Evolutionary conservation across 148 eudicot genomes (phyloP).

Genomic region (Rhododendron vialii): DNA sequence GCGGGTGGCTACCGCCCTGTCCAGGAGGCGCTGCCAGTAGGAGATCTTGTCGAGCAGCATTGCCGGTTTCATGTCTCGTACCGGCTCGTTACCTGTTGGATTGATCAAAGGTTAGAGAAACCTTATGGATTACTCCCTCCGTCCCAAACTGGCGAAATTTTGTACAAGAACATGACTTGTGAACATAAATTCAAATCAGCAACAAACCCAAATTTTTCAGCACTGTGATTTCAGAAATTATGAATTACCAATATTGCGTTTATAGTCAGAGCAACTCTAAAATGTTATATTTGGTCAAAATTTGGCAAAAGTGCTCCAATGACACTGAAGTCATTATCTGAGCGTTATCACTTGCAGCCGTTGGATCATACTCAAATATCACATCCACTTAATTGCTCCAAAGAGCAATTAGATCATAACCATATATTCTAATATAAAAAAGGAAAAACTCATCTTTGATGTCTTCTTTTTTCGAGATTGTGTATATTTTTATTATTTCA

Average conservation of each 20-base stretch:
- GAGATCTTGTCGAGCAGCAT: conserved; percentile 65
- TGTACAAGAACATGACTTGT: neutral
- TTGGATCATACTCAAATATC: too few species aligned
- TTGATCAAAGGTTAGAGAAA: neutral
- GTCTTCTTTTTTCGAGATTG: too few species aligned
- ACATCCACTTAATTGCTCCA: too few species aligned
- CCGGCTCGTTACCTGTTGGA: conserved; percentile 19
- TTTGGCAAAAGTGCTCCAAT: too few species aligned
- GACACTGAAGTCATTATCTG: too few species aligned
- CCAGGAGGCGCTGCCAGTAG: conserved; percentile 73
- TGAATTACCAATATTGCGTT: neutral
- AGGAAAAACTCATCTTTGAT: too few species aligned
- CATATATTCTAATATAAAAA: too few species aligned
- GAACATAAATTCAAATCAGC: neutral
- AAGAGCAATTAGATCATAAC: too few species aligned
- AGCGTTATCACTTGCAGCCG: too few species aligned
- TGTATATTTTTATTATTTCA: too few species aligned
- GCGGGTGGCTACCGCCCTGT: conserved; percentile 70
- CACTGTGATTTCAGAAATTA: neutral
- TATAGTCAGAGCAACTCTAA: too few species aligned
- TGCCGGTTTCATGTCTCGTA: conserved; percentile 72
- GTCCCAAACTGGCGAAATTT: neutral
- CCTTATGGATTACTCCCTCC: neutral
- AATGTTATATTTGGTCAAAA: too few species aligned
- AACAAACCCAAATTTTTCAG: neutral